phyloP scores from a whole-genome alignment of 805 yeast species.

The Ogataea chonburiensis region DNA sequence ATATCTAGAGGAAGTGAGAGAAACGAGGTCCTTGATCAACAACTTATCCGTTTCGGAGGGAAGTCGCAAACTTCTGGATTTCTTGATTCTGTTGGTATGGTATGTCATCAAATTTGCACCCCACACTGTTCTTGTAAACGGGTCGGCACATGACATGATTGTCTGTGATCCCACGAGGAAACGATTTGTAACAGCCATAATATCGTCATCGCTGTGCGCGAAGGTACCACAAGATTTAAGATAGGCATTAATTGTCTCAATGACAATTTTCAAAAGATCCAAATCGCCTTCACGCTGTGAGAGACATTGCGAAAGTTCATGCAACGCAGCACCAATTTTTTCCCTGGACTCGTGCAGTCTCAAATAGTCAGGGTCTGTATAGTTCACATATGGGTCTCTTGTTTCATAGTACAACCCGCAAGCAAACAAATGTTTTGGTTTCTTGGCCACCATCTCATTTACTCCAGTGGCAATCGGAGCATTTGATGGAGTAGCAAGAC shows the following conservation, averaged over 20 bases:
- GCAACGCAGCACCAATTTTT: constrained; percentile 53
- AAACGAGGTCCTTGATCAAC: constrained; percentile 64
- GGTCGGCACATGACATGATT: too few species aligned
- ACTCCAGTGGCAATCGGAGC: constrained; percentile 43
- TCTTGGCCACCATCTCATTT: constrained; percentile 38
- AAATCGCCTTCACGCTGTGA: constrained; percentile 59
- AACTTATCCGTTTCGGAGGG: constrained; percentile 64
- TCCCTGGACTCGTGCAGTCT: constrained; percentile 61
- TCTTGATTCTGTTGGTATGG: constrained; percentile 70
- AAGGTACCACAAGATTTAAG: constrained; percentile 32
- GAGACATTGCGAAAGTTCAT: constrained; percentile 50
- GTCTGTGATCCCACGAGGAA: constrained; percentile 60
- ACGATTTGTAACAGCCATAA: constrained; percentile 48
- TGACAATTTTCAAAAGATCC: constrained; percentile 55
- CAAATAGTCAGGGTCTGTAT: constrained; percentile 41
- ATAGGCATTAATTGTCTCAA: constrained; percentile 72
- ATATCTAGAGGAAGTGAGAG: constrained; percentile 66
- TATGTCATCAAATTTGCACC: constrained; percentile 71
- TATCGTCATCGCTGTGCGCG: constrained; percentile 29
- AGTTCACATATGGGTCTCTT: constrained; percentile 23
- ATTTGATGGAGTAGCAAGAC: constrained; percentile 28
- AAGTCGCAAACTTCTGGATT: constrained; percentile 70
- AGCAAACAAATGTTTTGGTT: constrained; percentile 27
- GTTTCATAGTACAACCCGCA: constrained; percentile 32
- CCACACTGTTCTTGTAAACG: constrained; percentile 74